These are phyloP conservation scores for Hypoxylon lienhwacheense DNA, from an alignment of 495 filamentous ascomycete genomes.

Conservation along the genomic window DNA sequence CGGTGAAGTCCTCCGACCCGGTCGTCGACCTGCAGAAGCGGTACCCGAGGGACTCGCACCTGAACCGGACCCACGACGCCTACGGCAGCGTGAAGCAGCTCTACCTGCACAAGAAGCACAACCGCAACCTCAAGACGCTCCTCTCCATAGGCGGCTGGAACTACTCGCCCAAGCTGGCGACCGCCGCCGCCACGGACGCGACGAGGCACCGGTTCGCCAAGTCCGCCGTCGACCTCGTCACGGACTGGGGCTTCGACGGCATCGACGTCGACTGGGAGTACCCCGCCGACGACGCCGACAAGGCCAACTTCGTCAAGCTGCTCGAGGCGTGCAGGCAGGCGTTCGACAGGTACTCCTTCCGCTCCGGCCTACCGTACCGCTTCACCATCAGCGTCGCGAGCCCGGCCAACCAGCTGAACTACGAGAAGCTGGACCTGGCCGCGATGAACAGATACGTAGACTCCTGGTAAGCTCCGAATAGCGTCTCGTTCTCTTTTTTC, in stretches of 20 bases:
- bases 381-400: constrained; percentile 79
- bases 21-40: constrained; percentile 24
- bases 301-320: constrained; percentile 69
- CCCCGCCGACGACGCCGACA: constrained; percentile 59
- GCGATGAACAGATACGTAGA: constrained; percentile 78
- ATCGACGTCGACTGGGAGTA: constrained; percentile 69
- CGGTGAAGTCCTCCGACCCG: constrained; percentile 32
- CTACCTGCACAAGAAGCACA: constrained; percentile 76
- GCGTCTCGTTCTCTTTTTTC: constrained; percentile 17
- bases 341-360: constrained; percentile 64
- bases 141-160: constrained; percentile 92
- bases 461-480: constrained; percentile 68
- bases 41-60: constrained; percentile 37
- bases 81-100: constrained; percentile 87
- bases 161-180: constrained; percentile 77
- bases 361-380: constrained; percentile 52
- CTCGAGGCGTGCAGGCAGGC: constrained; percentile 65
- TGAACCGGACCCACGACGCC: constrained; percentile 58
- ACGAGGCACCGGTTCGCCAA: constrained; percentile 63
- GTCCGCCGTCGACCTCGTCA: constrained; percentile 66
- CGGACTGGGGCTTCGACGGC: constrained; percentile 61
- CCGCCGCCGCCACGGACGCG: constrained; percentile 60
- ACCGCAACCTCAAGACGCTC: constrained; percentile 79
- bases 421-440: constrained; percentile 63
- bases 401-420: constrained; percentile 62